A percentile compares a stretch with the other conserved stretches of the same genome.
phyloP scores from a whole-genome alignment of 352 stramenopile species.

The Pythium periplocum region DNA sequence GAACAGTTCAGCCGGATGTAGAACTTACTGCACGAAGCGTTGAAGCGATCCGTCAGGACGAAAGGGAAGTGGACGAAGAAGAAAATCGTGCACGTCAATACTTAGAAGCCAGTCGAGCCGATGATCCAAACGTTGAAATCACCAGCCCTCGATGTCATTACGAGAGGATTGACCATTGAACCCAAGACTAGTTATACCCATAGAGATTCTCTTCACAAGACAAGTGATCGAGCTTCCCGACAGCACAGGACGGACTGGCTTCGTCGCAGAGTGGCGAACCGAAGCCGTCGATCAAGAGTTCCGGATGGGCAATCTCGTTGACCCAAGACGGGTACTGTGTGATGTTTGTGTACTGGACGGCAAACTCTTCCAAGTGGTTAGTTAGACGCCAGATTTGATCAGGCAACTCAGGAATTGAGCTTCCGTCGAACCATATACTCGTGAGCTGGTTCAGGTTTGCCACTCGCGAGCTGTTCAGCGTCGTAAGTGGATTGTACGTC shows the following conservation, averaged over 20 bases:
- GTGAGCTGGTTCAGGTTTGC: not conserved
- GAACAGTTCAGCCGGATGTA: constrained; percentile 2
- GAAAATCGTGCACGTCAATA: too few species aligned
- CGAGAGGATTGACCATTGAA: too few species aligned
- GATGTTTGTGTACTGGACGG: constrained; percentile 9
- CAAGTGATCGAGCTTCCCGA: not conserved
- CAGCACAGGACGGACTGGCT: not conserved
- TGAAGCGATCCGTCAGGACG: too few species aligned
- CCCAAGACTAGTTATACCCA: not conserved
- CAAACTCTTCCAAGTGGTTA: constrained; percentile 5
- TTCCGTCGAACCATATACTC: constrained; percentile 11
- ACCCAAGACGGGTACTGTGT: constrained; percentile 4
- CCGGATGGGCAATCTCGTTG: not conserved
- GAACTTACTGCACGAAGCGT: not conserved
- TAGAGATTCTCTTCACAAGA: not conserved
- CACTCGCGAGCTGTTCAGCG: too few species aligned
- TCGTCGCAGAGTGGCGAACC: constrained; percentile 16
- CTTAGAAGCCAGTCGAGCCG: too few species aligned
- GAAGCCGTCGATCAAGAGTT: constrained; percentile 9
- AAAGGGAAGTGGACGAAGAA: too few species aligned
- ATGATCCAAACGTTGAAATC: too few species aligned
- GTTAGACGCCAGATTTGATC: constrained; percentile 11
- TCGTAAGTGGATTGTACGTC: too few species aligned
- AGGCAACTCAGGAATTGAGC: constrained; percentile 2
- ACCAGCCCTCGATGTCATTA: too few species aligned